Percentiles rank a stretch among this genome's conserved stretches.
These are phyloP conservation scores for Calvatia gigantea DNA, from an alignment of 768 basidiomycete species.

Conservation along the genomic window DNA sequence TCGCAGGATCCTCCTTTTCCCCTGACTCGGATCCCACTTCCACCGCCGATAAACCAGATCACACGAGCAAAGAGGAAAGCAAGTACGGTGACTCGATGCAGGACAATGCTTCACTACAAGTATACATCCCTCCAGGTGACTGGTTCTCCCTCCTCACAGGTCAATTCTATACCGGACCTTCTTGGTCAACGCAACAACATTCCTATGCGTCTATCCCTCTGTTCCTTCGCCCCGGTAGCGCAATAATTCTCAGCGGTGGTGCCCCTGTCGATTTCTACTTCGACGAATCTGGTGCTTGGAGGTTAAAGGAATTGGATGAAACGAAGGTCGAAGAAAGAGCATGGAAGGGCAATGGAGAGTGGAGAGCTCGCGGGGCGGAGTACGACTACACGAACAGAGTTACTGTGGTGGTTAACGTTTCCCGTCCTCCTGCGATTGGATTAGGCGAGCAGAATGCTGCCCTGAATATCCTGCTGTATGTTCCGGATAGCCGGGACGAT, in stretches of 20 bases:
- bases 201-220: conserved; percentile 26
- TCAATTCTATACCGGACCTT: conserved; percentile 24
- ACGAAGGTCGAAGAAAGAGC: not conserved
- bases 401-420: conserved; percentile 4
- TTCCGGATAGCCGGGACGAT: conserved; percentile 5
- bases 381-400: conserved; percentile 3
- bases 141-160: conserved; percentile 29
- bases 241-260: conserved; percentile 18
- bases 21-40: not conserved
- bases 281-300: not conserved
- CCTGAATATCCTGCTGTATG: not conserved
- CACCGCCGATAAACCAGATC: not conserved
- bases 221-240: conserved; percentile 25
- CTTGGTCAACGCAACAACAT: conserved; percentile 24
- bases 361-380: not conserved
- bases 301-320: not conserved
- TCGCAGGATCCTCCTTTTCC: not conserved
- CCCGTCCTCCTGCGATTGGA: not conserved
- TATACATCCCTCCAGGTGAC: conserved; percentile 27
- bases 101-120: conserved; percentile 18
- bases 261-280: not conserved
- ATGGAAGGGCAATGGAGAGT: not conserved
- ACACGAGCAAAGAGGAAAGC: not conserved
- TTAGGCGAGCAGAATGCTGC: not conserved
- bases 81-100: not conserved